These are phyloP conservation scores for Euphorbia lathyris DNA, from an alignment of 345 rosid genomes.

Conservation along the genomic window DNA sequence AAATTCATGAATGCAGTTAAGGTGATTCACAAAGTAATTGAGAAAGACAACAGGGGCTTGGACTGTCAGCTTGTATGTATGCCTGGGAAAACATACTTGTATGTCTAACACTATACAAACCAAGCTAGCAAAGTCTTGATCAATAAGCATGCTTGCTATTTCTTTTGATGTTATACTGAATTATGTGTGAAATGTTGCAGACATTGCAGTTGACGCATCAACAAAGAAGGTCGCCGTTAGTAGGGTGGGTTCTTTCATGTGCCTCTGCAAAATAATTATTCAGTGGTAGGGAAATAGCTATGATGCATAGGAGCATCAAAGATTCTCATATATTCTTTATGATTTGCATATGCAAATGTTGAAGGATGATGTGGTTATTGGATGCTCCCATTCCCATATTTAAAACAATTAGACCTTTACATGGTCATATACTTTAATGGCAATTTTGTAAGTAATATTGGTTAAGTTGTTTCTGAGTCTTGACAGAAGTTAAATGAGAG, in stretches of 20 bases:
- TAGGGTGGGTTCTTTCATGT: slow-evolving; percentile 61
- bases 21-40: too few relatives aligned
- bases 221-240: slow-evolving; percentile 37
- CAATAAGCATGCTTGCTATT: not conserved
- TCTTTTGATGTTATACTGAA: not conserved
- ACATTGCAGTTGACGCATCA: slow-evolving; percentile 39
- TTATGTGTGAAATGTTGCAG: slow-evolving; percentile 39
- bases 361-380: not conserved
- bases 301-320: not conserved
- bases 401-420: not conserved
- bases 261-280: slow-evolving; percentile 32
- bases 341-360: not conserved
- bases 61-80: too few relatives aligned
- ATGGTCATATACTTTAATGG: not conserved
- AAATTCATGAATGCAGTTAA: too few relatives aligned
- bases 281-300: not conserved
- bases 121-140: not conserved
- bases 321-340: slow-evolving; percentile 3
- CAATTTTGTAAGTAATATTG: not conserved
- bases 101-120: not conserved
- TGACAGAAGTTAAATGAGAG: too few relatives aligned
- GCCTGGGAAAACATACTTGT: too few relatives aligned
- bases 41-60: too few relatives aligned
- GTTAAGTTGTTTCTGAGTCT: not conserved
- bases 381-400: not conserved